These are phyloP conservation scores for Diaporthe sp. DNA, from an alignment of 2,329 filamentous ascomycete species.

Conservation along the genomic window DNA sequence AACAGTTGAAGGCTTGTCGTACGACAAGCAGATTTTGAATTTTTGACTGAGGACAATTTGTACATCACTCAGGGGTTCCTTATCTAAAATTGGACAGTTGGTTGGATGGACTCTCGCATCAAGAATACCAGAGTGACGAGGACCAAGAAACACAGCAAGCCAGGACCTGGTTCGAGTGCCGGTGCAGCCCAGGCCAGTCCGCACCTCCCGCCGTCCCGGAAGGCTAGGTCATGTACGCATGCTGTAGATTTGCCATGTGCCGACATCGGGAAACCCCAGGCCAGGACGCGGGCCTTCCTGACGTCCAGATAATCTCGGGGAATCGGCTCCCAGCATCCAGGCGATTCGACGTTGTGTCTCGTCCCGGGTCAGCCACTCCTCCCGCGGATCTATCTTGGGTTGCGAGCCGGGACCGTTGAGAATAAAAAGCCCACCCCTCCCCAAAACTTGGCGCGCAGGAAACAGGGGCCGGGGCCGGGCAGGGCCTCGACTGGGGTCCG, in stretches of 20 bases:
- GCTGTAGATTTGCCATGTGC: slow-evolving; percentile 7
- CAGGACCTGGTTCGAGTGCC: background rate
- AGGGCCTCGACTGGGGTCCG: slow-evolving; percentile 14
- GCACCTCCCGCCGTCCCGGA: background rate
- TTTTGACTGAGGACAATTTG: background rate
- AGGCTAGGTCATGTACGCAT: background rate
- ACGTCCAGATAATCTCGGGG: slow-evolving; percentile 18
- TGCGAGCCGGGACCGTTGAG: slow-evolving; percentile 28
- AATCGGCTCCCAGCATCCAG: slow-evolving; percentile 26
- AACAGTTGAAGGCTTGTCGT: background rate
- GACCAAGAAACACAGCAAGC: background rate
- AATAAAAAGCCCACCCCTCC: background rate
- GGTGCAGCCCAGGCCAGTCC: background rate
- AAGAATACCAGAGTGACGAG: background rate
- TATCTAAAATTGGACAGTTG: background rate
- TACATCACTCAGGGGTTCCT: background rate
- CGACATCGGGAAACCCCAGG: slow-evolving; percentile 18
- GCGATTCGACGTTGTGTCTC: slow-evolving; percentile 5
- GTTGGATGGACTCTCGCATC: background rate
- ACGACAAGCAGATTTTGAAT: background rate
- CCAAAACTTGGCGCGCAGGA: slow-evolving; percentile 21
- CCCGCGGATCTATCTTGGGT: slow-evolving; percentile 26
- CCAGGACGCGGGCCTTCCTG: background rate
- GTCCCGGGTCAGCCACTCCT: background rate
- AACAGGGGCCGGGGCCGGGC: slow-evolving; percentile 15